phyloP scores from a whole-genome alignment of 352 stramenopile species.

The Globisporangium abappressorium region DNA sequence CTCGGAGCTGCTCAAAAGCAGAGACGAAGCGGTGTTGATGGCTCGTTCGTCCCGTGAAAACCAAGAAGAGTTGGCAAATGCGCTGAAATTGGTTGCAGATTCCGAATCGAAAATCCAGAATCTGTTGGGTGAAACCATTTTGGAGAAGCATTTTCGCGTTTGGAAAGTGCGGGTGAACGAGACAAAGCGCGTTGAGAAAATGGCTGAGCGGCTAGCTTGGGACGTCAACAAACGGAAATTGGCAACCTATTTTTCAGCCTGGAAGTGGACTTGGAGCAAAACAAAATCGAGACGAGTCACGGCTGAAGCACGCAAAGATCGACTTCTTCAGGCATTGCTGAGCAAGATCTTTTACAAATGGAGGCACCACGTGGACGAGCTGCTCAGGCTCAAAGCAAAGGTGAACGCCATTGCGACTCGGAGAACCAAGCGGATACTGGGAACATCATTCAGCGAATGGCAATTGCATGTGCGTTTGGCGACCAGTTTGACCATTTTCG shows the following conservation, averaged over 20 bases:
- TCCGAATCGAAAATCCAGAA: background rate
- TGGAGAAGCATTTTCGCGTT: background rate
- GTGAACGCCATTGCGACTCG: background rate
- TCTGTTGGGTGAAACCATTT: background rate
- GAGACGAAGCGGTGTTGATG: background rate
- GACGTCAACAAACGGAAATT: background rate
- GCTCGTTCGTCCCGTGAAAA: background rate
- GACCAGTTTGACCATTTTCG: background rate
- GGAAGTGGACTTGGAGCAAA: background rate
- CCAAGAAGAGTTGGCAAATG: background rate
- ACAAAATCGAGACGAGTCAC: background rate
- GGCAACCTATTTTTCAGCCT: background rate
- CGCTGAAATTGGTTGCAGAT: background rate
- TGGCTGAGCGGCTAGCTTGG: background rate
- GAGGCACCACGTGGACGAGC: background rate
- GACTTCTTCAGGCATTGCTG: background rate
- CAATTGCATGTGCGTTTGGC: background rate
- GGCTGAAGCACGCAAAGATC: background rate
- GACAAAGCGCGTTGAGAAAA: background rate
- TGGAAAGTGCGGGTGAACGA: background rate
- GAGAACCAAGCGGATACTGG: background rate
- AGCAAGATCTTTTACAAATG: background rate
- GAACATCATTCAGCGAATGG: background rate
- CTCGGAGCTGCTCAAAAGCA: conserved; percentile 1
- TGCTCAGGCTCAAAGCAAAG: background rate